Evolutionary conservation across 371 early-diverging fungal genomes (phyloP).

Genomic region (Syncephalis fuscata): DNA sequence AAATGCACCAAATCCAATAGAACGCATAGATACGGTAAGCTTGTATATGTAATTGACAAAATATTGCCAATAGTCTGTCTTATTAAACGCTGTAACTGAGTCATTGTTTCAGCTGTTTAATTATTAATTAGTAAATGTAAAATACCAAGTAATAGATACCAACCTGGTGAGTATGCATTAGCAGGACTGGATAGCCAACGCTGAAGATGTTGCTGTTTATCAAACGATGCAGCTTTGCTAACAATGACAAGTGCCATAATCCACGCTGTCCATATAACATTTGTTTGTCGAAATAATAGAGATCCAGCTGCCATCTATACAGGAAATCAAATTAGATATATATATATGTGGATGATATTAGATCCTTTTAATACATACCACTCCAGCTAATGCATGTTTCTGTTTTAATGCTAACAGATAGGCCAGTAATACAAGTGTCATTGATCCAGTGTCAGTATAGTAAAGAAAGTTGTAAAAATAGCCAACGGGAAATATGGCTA

Average conservation of each 20-base stretch:
- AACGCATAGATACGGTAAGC: slow-evolving; percentile 18
- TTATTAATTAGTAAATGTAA: neutral
- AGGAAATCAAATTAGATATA: neutral
- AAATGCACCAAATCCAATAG: slow-evolving; percentile 40
- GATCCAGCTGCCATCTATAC: slow-evolving; percentile 33
- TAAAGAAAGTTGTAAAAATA: slow-evolving; percentile 76
- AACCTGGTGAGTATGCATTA: slow-evolving; percentile 1
- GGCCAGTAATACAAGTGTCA: slow-evolving; percentile 53
- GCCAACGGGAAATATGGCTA: slow-evolving; percentile 57
- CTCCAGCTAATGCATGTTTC: slow-evolving; percentile 26
- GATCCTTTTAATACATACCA: slow-evolving; percentile 19
- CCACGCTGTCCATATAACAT: slow-evolving; percentile 65
- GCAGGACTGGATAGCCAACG: slow-evolving; percentile 8
- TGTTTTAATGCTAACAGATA: slow-evolving; percentile 35
- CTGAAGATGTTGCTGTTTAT: neutral
- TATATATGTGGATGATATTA: neutral
- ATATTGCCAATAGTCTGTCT: slow-evolving; percentile 1
- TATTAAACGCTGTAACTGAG: neutral
- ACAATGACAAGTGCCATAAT: slow-evolving; percentile 20
- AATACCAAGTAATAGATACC: neutral
- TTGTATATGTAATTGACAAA: neutral
- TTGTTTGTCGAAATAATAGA: slow-evolving; percentile 79
- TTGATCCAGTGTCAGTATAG: slow-evolving; percentile 84
- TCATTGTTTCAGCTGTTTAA: neutral
- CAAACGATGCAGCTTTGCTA: slow-evolving; percentile 1